Base-by-base conservation (phyloP, 139 green algal genomes). In the Chlamydomonas sp. region DNA sequence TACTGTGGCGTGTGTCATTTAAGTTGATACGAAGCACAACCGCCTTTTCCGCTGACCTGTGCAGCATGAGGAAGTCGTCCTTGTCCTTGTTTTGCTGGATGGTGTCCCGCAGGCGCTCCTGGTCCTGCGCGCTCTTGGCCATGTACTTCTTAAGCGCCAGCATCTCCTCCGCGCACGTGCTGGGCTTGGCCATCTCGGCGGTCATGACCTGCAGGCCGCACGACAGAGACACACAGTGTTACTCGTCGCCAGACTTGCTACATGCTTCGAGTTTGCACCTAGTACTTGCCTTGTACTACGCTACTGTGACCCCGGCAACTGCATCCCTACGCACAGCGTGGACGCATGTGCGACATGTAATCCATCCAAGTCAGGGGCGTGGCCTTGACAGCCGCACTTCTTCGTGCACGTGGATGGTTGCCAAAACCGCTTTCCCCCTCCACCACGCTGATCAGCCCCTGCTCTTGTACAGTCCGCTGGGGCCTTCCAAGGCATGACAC, bases 61-160 rank as follows among this genome's bases (percentile, higher is more conserved):
- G 90, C 3, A 2, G 18, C 63, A 91, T 77, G 18, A 91, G 80
- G 87, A 93, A 93, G 58, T 93, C 87, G 66, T 93, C 90, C 77
- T 79, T 87, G 31, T 89, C 86, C 90, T 96, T 94, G 92, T 96
- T 96, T 17, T 85, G 74, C 14, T 75, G 77, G 58, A 96, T 95
- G 59, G 63, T 75, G 4, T 95, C 92, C 8, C 79, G 71, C 84
- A 95, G 84, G 77, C 89, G 90, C 80, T 96, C 93, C 86, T 91
- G 79, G 69, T 95, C 93, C 71, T 80, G 61, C 18, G 85, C 76
- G 89, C 89, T 89, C 80, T 90, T 92, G 76, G 90, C 82, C 78
- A 97, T 96, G 85, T 93, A 92, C 82, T 94, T 94, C 80, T 97
- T 97, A 2, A 96, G 89, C 8, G 87, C 90, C 63, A 97, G 90